Base-by-base conservation (phyloP, 352 stramenopile species). In the Nothophytophthora sp. region DNA sequence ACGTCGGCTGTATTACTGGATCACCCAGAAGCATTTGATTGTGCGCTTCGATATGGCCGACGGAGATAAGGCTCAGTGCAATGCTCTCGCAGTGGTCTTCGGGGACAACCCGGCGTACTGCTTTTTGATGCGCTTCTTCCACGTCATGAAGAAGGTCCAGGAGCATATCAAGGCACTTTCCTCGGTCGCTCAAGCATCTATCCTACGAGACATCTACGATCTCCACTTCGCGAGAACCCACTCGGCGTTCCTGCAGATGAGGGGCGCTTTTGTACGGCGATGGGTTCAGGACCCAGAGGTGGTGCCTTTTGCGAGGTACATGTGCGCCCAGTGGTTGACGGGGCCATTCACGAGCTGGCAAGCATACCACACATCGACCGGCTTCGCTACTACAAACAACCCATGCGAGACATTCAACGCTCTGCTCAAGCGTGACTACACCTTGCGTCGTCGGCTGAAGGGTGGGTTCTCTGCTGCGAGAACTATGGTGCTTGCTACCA, bases 391-490 rank as follows among this genome's bases (percentile, higher is more conserved):
- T 2, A 67, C 57, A 1, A 71, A 64, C 34, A 64, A 72, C 19
- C 56, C 57, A 5, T 39, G 62, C 2, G 57, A 68, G 15, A 59
- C 55, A 19, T 73, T 68, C 18, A 73, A 68, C 40, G 25, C 12
- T 5, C 23, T 18, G 7, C 35, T 63, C 9, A 73, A 73, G 40
- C 39, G 45, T 16, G 49, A 66, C 8, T 73, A 68, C 41, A 58
- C 58, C 13, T 10, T 65, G n/a, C 41, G 39, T 2, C 6, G n/a
- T 1, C 15, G 39, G 1, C 37, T 57, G 30, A 45, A 36, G 16
- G n/a, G 38, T 50, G 22, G 39, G 38, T 18, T 38, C 39, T 8
- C 30, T 57, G 2, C 16, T 57, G 7, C 11, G 29, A 5, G 29
- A 57, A 24, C 33, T 37, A 8, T 44, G 19, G 33, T n/a, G 29